Percentiles rank a stretch among this genome's conserved stretches.
Conservation (phyloP, 2,329 filamentous ascomycete species). For the Lachnellula occidentalis region DNA sequence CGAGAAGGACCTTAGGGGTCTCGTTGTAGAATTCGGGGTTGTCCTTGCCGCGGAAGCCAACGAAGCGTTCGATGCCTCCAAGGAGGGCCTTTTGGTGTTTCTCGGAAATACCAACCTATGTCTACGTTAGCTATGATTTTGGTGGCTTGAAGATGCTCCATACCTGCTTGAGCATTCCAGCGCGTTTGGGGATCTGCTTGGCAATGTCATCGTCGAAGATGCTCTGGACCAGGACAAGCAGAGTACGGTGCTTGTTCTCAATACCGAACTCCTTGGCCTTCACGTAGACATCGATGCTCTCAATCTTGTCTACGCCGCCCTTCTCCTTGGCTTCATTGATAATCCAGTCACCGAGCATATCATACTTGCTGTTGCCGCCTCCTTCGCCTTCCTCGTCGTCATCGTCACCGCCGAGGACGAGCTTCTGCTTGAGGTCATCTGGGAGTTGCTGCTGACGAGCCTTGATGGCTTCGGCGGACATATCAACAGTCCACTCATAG, state of each 20-base stretch:
- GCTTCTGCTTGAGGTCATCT: conserved; percentile 88
- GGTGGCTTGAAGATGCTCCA: conserved; percentile 19
- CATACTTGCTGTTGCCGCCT: conserved; percentile 71
- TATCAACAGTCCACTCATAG: conserved; percentile 92
- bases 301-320: conserved; percentile 71
- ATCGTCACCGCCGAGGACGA: conserved; percentile 74
- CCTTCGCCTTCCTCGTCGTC: conserved; percentile 77
- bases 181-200: conserved; percentile 79
- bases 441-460: conserved; percentile 90
- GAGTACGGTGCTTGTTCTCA: conserved; percentile 87
- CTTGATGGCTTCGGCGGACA: conserved; percentile 90
- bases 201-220: conserved; percentile 88
- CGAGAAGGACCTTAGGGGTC: conserved; percentile 80
- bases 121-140: conserved; percentile 15
- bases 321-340: conserved; percentile 64
- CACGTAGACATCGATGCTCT: conserved; percentile 87
- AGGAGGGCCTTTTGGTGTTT: conserved; percentile 94
- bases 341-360: conserved; percentile 91
- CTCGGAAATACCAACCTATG: conserved; percentile 75
- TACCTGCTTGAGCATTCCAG: conserved; percentile 83
- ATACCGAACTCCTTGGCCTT: conserved; percentile 97
- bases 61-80: conserved; percentile 89
- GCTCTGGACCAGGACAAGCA: conserved; percentile 86
- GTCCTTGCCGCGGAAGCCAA: conserved; percentile 65
- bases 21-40: conserved; percentile 72